Percentiles rank a stretch among this genome's conserved stretches.
Evolutionary conservation across 768 basidiomycete genomes (phyloP).

Genomic region (Rubroboletus satanas): DNA sequence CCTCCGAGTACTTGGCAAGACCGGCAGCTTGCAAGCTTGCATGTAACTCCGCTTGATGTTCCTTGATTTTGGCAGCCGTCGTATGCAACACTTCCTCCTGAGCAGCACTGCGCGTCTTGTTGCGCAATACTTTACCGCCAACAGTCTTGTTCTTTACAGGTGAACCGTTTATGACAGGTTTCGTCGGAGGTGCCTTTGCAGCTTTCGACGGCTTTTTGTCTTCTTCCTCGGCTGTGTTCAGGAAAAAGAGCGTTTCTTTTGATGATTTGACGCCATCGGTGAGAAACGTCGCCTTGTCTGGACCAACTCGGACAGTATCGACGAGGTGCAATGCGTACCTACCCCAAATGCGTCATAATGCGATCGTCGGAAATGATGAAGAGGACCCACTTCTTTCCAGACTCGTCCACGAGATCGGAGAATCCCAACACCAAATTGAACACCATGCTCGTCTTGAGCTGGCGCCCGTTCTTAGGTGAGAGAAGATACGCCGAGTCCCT

Average conservation of each 20-base stretch:
- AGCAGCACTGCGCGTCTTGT: slow-evolving; percentile 84
- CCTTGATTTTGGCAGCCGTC: slow-evolving; percentile 71
- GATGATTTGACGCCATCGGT: slow-evolving; percentile 82
- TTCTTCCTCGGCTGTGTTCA: slow-evolving; percentile 55
- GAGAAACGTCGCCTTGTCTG: slow-evolving; percentile 60
- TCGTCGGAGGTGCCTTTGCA: slow-evolving; percentile 48
- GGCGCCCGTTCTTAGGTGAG: slow-evolving; percentile 71
- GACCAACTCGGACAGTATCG: slow-evolving; percentile 80
- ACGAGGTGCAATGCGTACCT: slow-evolving; percentile 87
- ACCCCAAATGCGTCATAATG: not conserved
- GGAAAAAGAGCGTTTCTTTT: slow-evolving; percentile 87
- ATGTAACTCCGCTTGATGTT: slow-evolving; percentile 87
- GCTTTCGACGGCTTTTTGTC: slow-evolving; percentile 56
- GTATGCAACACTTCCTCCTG: slow-evolving; percentile 82
- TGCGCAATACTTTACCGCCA: slow-evolving; percentile 82
- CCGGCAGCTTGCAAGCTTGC: slow-evolving; percentile 73
- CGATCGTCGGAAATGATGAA: not conserved
- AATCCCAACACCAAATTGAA: slow-evolving; percentile 85
- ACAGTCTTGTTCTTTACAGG: slow-evolving; percentile 71
- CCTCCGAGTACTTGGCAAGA: slow-evolving; percentile 77
- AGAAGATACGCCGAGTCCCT: slow-evolving; percentile 84
- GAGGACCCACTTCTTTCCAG: slow-evolving; percentile 66
- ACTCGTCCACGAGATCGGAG: slow-evolving; percentile 70
- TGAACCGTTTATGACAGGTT: slow-evolving; percentile 57
- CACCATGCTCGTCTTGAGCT: slow-evolving; percentile 76